Base-by-base conservation (phyloP, 371 early-diverging fungal species). In the Mortierella sp. region DNA sequence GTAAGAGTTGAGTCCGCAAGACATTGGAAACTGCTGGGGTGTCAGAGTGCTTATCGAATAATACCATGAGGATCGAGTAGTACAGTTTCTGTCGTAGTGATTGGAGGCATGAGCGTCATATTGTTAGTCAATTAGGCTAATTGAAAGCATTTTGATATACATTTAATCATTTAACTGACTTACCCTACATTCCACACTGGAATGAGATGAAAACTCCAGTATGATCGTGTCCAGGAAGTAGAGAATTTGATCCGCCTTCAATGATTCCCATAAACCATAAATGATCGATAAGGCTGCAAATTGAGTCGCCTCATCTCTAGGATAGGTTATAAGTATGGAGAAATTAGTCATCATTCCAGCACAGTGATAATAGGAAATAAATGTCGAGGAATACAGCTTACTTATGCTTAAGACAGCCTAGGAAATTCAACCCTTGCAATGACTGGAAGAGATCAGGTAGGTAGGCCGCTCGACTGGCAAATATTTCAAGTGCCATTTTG, bases 251-350 rank as follows among this genome's bases (percentile, higher is more conserved):
- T 84, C 72, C 5, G 62, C 37, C 3, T 72, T 70, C 9, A 93
- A 64, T 0, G 69, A 68, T 1, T 81, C 66, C 28, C 88, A 85
- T 14, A 91, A 61, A 14, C 83, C 86, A 43, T 86, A 85, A 26
- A 93, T 70, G 9, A 93, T 85, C 0, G 86, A 77, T 2, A 93
- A 75, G 0, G 86, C 63, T 11, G 83, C 87, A 12, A 86, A 75
- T 67, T 93, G 95, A 8, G 85, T 81, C 26, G 83, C 83, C n/a
- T 90, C 89, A 67, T 92, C 88, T 37, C 90, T 88, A 77, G 70
- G 20, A 28, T 43, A 24, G 51, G 14, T 45, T 26, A 37, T 3
- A 37, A 47, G 16, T 54, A 18, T 2, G 2, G 47, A 10, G 30
- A 37, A 6, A 45, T 11, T 47, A 65, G 26, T 22, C 40, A 16